A percentile compares a stretch with the other conserved stretches of the same genome.
Conservation (phyloP, 1,284 basidiomycete species). For the Mrakiaceae sp. region DNA sequence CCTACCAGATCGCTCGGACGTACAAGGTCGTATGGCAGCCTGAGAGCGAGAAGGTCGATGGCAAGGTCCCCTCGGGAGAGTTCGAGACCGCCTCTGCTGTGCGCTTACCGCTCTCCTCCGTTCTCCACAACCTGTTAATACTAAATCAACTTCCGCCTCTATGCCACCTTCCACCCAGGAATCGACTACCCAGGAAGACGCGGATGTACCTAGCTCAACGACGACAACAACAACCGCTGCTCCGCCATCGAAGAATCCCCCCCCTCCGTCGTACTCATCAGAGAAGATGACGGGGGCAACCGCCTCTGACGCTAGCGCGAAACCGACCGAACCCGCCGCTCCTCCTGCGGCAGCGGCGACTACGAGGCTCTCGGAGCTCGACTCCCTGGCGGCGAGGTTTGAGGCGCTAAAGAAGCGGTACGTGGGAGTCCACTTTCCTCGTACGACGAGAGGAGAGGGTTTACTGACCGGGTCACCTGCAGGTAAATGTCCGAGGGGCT, state of each 20-base stretch:
- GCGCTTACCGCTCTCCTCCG: neutral
- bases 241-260: neutral
- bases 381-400: slow-evolving; percentile 17
- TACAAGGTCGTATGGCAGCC: slow-evolving; percentile 7
- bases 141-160: too few species aligned
- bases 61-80: neutral
- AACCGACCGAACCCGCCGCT: neutral
- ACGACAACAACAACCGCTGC: neutral
- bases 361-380: slow-evolving; percentile 1
- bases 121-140: too few species aligned
- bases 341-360: neutral
- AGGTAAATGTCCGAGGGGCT: too few species aligned
- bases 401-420: slow-evolving; percentile 23
- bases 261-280: neutral
- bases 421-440: neutral
- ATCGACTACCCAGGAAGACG: neutral
- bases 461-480: too few species aligned
- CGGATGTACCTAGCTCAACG: neutral
- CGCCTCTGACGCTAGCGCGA: neutral
- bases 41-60: slow-evolving; percentile 4
- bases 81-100: neutral
- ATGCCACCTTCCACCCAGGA: neutral
- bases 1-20: neutral
- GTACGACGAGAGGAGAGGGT: too few species aligned
- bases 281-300: neutral